phyloP scores from a whole-genome alignment of 1,139 yeast species.

The Suhomyces bolitotheri region DNA sequence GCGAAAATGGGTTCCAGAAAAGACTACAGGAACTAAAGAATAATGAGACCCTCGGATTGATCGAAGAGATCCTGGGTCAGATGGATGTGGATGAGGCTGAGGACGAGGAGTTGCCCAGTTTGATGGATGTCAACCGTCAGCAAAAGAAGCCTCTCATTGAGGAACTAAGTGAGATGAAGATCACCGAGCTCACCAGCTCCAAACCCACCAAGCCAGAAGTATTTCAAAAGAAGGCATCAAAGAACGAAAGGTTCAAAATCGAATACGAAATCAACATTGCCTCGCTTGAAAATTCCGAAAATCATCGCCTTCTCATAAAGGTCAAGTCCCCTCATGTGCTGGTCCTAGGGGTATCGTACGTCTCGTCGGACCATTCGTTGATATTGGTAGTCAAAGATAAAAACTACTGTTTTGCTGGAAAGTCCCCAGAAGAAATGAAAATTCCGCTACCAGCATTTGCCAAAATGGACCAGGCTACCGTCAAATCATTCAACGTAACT shows the following conservation, averaged over 20 bases:
- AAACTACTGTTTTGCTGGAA: slow-evolving; percentile 12
- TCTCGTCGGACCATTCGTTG: slow-evolving; percentile 3
- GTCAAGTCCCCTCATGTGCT: slow-evolving; percentile 7
- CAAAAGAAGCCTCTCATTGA: slow-evolving; percentile 36
- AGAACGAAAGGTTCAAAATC: neutral
- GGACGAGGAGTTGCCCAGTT: slow-evolving; percentile 19
- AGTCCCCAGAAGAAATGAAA: slow-evolving; percentile 9
- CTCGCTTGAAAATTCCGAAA: slow-evolving; percentile 7
- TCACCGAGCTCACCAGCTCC: slow-evolving; percentile 11
- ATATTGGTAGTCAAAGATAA: slow-evolving; percentile 5
- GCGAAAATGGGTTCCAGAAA: slow-evolving; percentile 34
- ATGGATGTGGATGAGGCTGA: slow-evolving; percentile 15
- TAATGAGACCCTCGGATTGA: slow-evolving; percentile 42
- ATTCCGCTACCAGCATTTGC: slow-evolving; percentile 18
- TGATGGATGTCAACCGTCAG: slow-evolving; percentile 21
- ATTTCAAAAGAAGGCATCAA: too few species aligned
- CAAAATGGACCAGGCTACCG: slow-evolving; percentile 2
- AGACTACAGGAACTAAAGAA: slow-evolving; percentile 34
- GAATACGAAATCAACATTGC: slow-evolving; percentile 12
- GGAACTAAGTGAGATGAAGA: slow-evolving; percentile 35
- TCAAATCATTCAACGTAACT: slow-evolving; percentile 4
- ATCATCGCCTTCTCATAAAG: slow-evolving; percentile 15
- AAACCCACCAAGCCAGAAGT: neutral
- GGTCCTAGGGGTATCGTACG: slow-evolving; percentile 1
- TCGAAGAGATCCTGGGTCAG: slow-evolving; percentile 35